Conservation (phyloP, 1,284 basidiomycete genomes). For the Sporisorium reilianum region DNA sequence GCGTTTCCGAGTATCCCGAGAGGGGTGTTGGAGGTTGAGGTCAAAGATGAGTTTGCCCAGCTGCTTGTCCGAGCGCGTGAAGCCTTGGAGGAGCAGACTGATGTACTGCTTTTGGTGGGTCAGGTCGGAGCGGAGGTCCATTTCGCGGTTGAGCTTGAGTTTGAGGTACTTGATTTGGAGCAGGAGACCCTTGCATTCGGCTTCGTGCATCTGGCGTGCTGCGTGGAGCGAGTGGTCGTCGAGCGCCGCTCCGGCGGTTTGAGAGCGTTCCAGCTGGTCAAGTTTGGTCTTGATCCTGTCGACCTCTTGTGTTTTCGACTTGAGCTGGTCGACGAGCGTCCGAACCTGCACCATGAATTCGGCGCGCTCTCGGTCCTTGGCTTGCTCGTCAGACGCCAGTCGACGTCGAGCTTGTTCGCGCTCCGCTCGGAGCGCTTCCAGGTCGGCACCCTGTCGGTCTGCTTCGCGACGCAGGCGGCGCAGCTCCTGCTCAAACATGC, state of each 20-base stretch:
- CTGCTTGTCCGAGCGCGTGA: conserved; percentile 24
- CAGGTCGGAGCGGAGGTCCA: conserved; percentile 81
- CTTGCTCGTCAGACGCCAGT: conserved; percentile 14
- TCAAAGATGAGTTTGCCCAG: conserved; percentile 39
- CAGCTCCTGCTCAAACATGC: conserved; percentile 53
- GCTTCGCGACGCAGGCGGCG: conserved; percentile 42
- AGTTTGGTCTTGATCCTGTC: conserved; percentile 43
- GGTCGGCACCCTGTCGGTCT: conserved; percentile 50
- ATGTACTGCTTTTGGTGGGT: conserved; percentile 80
- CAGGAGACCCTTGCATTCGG: conserved; percentile 87
- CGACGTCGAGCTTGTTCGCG: conserved; percentile 31
- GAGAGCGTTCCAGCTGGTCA: conserved; percentile 25
- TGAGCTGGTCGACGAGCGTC: conserved; percentile 37
- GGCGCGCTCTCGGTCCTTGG: conserved; percentile 32
- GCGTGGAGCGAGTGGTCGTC: conserved; percentile 25
- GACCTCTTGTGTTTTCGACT: conserved; percentile 32
- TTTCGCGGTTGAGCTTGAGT: conserved; percentile 87
- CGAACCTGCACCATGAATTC: conserved; percentile 32
- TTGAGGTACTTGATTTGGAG: conserved; percentile 92
- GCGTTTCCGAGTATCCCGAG: conserved; percentile 10
- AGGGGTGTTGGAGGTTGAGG: conserved; percentile 27
- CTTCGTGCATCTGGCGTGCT: conserved; percentile 74
- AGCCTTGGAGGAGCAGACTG: conserved; percentile 30
- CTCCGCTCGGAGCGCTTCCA: conserved; percentile 44
- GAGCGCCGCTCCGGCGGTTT: conserved; percentile 22